A percentile compares a stretch with the other conserved stretches of the same genome.
phyloP scores from a whole-genome alignment of 352 stramenopile genomes.

The Blastocystis sp. region DNA sequence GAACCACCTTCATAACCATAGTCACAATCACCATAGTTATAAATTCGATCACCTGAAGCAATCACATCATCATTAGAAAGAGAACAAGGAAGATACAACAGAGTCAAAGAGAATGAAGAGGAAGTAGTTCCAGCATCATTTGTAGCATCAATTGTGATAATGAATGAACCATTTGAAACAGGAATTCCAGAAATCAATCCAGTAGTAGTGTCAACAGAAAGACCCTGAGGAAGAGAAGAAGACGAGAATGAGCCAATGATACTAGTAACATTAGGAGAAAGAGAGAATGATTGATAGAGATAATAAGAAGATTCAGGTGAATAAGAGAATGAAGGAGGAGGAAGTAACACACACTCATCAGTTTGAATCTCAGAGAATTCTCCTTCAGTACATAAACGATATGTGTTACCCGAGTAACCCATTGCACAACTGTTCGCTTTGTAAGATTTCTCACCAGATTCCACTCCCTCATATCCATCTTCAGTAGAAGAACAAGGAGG shows the following conservation, averaged over 20 bases:
- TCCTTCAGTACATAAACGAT: slow-evolving; percentile 7
- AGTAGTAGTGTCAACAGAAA: background rate
- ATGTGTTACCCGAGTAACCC: background rate
- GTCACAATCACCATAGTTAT: background rate
- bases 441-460: background rate
- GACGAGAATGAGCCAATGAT: background rate
- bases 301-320: background rate
- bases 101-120: background rate
- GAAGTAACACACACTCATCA: background rate
- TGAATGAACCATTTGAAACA: background rate
- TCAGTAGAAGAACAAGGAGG: background rate
- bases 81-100: background rate
- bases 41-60: background rate
- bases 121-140: background rate
- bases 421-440: background rate
- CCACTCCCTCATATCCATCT: background rate
- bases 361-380: background rate
- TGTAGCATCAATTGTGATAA: background rate
- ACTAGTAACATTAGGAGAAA: slow-evolving; percentile 2
- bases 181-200: slow-evolving; percentile 27
- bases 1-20: background rate
- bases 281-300: background rate
- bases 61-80: background rate
- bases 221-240: background rate
- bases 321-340: background rate